Evolutionary conservation across 768 basidiomycete species (phyloP).

Genomic region (Candolleomyces aberdarensis): DNA sequence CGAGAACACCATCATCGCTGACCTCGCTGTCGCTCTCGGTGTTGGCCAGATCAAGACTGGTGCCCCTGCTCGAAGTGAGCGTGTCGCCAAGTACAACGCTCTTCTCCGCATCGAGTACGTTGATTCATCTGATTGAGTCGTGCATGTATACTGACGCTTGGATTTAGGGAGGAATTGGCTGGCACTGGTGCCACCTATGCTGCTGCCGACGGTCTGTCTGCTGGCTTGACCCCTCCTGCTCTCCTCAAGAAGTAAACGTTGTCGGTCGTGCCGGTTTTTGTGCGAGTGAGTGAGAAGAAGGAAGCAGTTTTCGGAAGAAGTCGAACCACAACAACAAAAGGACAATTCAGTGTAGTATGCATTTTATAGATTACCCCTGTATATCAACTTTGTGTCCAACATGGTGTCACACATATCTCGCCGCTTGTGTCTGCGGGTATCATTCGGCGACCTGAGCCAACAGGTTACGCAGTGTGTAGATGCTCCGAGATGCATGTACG

Average conservation of each 20-base stretch:
- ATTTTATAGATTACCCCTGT: too few relatives aligned
- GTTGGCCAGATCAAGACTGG: constrained; percentile 98
- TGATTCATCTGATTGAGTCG: neutral
- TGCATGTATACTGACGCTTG: constrained; percentile 6
- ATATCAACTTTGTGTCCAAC: too few relatives aligned
- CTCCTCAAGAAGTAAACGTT: constrained; percentile 58
- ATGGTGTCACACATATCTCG: too few relatives aligned
- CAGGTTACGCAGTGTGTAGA: too few relatives aligned
- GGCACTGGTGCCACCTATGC: constrained; percentile 68
- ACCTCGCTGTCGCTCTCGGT: constrained; percentile 90
- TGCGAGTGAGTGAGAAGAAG: too few relatives aligned
- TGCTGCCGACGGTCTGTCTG: constrained; percentile 75
- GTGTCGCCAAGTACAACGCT: constrained; percentile 92
- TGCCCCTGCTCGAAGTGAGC: constrained; percentile 93
- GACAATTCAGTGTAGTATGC: too few relatives aligned
- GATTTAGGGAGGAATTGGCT: constrained; percentile 48
- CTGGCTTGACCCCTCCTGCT: constrained; percentile 69
- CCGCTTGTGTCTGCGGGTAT: too few relatives aligned
- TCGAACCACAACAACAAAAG: too few relatives aligned
- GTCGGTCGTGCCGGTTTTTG: neutral
- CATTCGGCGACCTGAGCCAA: too few relatives aligned
- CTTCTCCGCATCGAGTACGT: constrained; percentile 88
- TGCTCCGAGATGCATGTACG: too few relatives aligned
- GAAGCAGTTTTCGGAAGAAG: too few relatives aligned
- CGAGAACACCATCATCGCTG: constrained; percentile 95